phyloP scores from a whole-genome alignment of 2,329 filamentous ascomycete species.

The Aplosporella prunicola region DNA sequence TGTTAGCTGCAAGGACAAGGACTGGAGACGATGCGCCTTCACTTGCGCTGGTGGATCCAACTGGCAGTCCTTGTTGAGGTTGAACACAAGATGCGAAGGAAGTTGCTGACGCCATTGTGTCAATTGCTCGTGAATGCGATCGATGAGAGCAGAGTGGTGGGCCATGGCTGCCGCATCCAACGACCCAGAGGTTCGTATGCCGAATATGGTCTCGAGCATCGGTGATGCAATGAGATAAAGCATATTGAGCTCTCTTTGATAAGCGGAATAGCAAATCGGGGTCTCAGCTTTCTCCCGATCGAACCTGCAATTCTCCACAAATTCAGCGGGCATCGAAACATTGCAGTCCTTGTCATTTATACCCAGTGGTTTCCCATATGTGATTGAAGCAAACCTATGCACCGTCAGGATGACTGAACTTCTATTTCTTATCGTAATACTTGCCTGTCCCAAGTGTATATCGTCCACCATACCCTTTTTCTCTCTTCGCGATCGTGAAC shows the following conservation, averaged over 20 bases:
- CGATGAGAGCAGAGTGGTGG: slow-evolving; percentile 15
- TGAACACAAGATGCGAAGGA: slow-evolving; percentile 17
- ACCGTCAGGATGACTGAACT: background rate
- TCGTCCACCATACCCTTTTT: slow-evolving; percentile 34
- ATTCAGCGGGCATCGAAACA: slow-evolving; percentile 26
- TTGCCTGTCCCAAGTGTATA: slow-evolving; percentile 33
- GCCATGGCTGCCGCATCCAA: slow-evolving; percentile 7
- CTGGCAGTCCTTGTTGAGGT: slow-evolving; percentile 16
- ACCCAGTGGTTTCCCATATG: slow-evolving; percentile 32
- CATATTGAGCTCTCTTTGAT: slow-evolving; percentile 21
- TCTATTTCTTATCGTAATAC: background rate
- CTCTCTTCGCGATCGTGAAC: slow-evolving; percentile 25
- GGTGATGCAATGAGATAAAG: slow-evolving; percentile 24
- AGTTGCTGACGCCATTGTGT: slow-evolving; percentile 19
- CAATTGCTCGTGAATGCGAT: slow-evolving; percentile 15
- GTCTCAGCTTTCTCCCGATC: background rate
- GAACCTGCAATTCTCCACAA: slow-evolving; percentile 25
- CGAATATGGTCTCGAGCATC: slow-evolving; percentile 22
- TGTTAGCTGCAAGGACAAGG: slow-evolving; percentile 35
- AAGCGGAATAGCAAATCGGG: slow-evolving; percentile 16
- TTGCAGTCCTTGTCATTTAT: slow-evolving; percentile 36
- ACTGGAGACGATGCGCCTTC: slow-evolving; percentile 25
- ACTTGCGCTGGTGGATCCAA: slow-evolving; percentile 9
- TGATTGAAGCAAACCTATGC: slow-evolving; percentile 30
- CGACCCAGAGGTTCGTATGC: slow-evolving; percentile 13